Percentiles rank a stretch among this genome's conserved stretches.
These are phyloP conservation scores for Ophiosphaerella narmari DNA, from an alignment of 2,329 filamentous ascomycete species.

Conservation along the genomic window DNA sequence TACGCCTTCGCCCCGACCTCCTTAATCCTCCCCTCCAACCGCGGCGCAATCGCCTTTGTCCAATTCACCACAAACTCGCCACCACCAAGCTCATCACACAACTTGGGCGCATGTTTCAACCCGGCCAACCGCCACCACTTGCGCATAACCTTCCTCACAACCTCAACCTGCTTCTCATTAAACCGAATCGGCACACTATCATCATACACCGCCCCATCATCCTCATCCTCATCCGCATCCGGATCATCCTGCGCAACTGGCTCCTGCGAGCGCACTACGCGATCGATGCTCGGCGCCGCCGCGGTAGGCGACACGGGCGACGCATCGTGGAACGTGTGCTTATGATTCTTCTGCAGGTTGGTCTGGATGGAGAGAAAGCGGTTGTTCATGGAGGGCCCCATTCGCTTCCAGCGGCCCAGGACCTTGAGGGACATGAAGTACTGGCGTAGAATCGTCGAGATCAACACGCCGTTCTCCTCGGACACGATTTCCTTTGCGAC, in stretches of 20 bases:
- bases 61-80: constrained; percentile 68
- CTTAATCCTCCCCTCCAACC: constrained; percentile 74
- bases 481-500: constrained; percentile 76
- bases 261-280: constrained; percentile 13
- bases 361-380: constrained; percentile 72
- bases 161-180: constrained; percentile 53
- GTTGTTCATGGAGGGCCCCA: constrained; percentile 63
- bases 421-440: constrained; percentile 89
- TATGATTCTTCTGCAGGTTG: constrained; percentile 60
- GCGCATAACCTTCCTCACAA: constrained; percentile 70
- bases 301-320: constrained; percentile 23
- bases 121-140: constrained; percentile 76
- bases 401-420: constrained; percentile 77
- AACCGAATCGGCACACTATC: constrained; percentile 51
- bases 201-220: constrained; percentile 45
- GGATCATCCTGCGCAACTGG: constrained; percentile 29
- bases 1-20: constrained; percentile 22
- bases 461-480: constrained; percentile 85
- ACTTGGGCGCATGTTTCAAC: constrained; percentile 56
- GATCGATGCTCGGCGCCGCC: constrained; percentile 15
- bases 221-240: constrained; percentile 47
- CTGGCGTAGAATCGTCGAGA: constrained; percentile 83
- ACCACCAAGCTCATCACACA: constrained; percentile 63
- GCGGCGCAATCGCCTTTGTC: constrained; percentile 80
- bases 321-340: constrained; percentile 54